Conservation (phyloP, 164 flowering plant genomes). For the Vitis labrusca region DNA sequence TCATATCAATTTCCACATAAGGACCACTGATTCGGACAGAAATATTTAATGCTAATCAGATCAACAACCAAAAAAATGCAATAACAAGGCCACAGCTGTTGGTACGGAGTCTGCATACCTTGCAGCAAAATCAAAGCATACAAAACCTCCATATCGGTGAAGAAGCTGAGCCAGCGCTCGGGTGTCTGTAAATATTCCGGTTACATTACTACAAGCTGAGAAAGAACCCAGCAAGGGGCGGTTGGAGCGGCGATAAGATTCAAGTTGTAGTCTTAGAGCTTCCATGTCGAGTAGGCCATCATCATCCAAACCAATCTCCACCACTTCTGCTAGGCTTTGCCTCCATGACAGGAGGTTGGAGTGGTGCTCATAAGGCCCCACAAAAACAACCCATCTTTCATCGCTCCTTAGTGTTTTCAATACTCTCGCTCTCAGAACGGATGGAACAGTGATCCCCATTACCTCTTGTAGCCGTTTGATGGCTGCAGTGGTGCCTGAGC, state of each 20-base stretch:
- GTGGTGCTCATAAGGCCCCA: constrained; percentile 71
- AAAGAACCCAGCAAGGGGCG: constrained; percentile 76
- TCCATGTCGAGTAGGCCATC: constrained; percentile 60
- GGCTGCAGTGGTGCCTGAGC: constrained; percentile 61
- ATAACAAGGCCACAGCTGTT: too few relatives aligned
- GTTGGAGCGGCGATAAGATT: constrained; percentile 25
- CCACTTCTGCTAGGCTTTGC: constrained; percentile 59
- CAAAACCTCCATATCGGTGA: constrained; percentile 69
- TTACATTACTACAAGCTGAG: constrained; percentile 84
- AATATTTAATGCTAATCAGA: background rate
- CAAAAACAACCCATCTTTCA: constrained; percentile 68
- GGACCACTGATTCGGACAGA: constrained; percentile 8
- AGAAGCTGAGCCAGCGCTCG: constrained; percentile 54
- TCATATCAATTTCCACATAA: constrained; percentile 61
- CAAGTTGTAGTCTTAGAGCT: constrained; percentile 33
- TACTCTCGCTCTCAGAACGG: constrained; percentile 32
- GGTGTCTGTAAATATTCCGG: constrained; percentile 58
- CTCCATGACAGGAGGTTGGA: constrained; percentile 71
- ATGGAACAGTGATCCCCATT: constrained; percentile 53
- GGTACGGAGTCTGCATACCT: constrained; percentile 25
- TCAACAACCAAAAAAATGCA: background rate
- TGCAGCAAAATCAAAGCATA: constrained; percentile 81
- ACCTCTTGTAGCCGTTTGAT: constrained; percentile 69
- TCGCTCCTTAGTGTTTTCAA: constrained; percentile 27
- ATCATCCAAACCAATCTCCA: constrained; percentile 51